Base-by-base conservation (phyloP, 2,329 filamentous ascomycete species). In the Lecanicillium sp. region DNA sequence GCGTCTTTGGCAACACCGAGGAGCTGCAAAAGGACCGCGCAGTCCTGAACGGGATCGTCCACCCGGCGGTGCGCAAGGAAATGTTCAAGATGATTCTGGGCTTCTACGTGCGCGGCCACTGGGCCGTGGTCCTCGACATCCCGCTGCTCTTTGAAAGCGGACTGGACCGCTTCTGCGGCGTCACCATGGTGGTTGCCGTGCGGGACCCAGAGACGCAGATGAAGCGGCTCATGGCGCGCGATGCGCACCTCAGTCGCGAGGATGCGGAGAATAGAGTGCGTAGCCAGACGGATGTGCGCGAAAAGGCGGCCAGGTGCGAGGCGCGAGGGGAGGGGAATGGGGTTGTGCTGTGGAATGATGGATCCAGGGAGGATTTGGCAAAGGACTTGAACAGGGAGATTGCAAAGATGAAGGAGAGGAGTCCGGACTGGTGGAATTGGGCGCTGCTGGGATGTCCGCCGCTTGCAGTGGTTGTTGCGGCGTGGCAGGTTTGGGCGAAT, bases 41-140 rank as follows among this genome's bases (percentile, higher is more conserved):
- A 37, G 79, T 84, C 20, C 71, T 98, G 12, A 96, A 96, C 57
- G 69, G 75, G 35, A 96, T 98, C 48, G 85, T 96, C 36, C 92
- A 98, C 58, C 92, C 92, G 0, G 88, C 86, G 0, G 89, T 98
- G 30, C 73, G 89, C 29, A 71, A 67, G 54, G 87, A 85, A 58
- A 90, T 95, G 73, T 86, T 87, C 59, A 78, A 72, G 51, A 69
- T 74, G 34, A 74, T 96, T 41, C 54, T 87, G n/a, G 67, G 69
- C 44, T 77, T 76, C 49, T 95, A 95, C 54, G 40, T 92, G 12
- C 63, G 63, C 2, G 90, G 92, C 0, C 59, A 79, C 55, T 92
- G 90, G 87, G 89, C 88, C 0, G 87, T 95, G 4, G 83, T 98
- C 27, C 70, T 96, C 13, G 92, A 98, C 56, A 81, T 98, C 8